These are phyloP conservation scores for Mycena floridula DNA, from an alignment of 768 basidiomycete genomes.

Conservation along the genomic window DNA sequence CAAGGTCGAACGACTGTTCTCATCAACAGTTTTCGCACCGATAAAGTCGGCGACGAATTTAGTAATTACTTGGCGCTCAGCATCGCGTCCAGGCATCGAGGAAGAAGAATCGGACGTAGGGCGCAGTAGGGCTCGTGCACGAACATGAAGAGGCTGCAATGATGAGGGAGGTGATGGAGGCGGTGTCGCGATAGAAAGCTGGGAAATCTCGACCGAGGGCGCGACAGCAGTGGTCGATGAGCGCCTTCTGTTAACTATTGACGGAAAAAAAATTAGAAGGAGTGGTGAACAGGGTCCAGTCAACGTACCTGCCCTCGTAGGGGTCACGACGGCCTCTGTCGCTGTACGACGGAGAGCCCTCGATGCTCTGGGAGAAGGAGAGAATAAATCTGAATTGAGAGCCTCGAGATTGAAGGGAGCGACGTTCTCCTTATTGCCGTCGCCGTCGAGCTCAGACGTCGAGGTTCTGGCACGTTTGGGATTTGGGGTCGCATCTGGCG, in stretches of 20 bases:
- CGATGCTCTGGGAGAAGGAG: slow-evolving; percentile 30
- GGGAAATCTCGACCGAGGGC: slow-evolving; percentile 30
- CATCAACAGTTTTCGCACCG: slow-evolving; percentile 21
- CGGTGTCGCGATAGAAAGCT: slow-evolving; percentile 49
- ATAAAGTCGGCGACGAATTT: slow-evolving; percentile 57
- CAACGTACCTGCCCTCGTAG: slow-evolving; percentile 42
- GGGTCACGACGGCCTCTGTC: slow-evolving; percentile 26
- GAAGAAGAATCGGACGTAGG: slow-evolving; percentile 56
- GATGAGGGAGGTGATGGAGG: slow-evolving; percentile 51
- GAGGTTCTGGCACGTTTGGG: slow-evolving; percentile 58
- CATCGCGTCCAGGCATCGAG: slow-evolving; percentile 61
- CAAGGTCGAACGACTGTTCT: slow-evolving; percentile 38
- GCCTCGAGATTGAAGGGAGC: slow-evolving; percentile 48
- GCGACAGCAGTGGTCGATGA: too few relatives aligned
- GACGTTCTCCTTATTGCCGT: slow-evolving; percentile 73
- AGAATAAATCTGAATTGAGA: slow-evolving; percentile 26
- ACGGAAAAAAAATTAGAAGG: too few relatives aligned
- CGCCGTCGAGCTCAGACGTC: slow-evolving; percentile 37
- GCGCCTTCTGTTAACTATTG: too few relatives aligned
- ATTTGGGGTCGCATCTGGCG: slow-evolving; percentile 59
- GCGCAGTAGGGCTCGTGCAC: slow-evolving; percentile 65
- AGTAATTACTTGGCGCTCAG: slow-evolving; percentile 52
- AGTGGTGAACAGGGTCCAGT: neutral
- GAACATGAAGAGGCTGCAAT: slow-evolving; percentile 45
- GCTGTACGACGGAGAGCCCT: slow-evolving; percentile 30